Evolutionary conservation across 371 early-diverging fungal genomes (phyloP), one percentile per base, ranked within the genome.

Genomic region (Mucor racemosus): DNA sequence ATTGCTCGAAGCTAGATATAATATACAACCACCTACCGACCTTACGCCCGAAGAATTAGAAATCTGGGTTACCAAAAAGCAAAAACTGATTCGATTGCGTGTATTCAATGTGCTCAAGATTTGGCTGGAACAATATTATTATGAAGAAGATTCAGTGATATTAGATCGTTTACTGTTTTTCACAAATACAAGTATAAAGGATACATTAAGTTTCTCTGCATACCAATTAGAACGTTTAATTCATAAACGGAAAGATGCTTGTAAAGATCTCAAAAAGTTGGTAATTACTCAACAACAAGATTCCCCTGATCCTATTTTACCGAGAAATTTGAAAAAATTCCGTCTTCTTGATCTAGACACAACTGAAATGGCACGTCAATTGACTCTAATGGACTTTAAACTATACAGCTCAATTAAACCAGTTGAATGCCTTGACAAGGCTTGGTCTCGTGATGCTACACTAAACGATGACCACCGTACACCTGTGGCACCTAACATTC

Each of bases 121-220:
- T 5, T 97, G 98, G 98, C 82, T 97, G 7, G 96, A 96, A 71
- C 80, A 85, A 66, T 90, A 93, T 76, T 96, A 91, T 75, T 92
- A 94, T 60, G 88, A 90, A 65, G 88, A 90, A 54, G 88, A 86
- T 15, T 69, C 70, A 0, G 80, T 54, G 9, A 84, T 89, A 8
- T 76, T 96, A 26, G 90, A 92, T 60, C 84, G 79, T 66, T 79
- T 96, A 34, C 80, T 89, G 19, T 79, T 88, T 34, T 96, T 96
- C 71, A 90, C 94, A 4, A 78, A 84, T 50, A 91, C 89, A 3
- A 85, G 79, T 9, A 90, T 95, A 80, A 85, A 86, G 38, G 89
- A 90, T 36, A 72, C 85, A 7, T 85, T 89, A 75, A 84, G 90
- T n/a, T 85, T 86, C 57, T 84, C 92, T 0, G 91, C 90, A n/a